Conservation (phyloP, 768 basidiomycete species). For the Boletus bicolor region DNA sequence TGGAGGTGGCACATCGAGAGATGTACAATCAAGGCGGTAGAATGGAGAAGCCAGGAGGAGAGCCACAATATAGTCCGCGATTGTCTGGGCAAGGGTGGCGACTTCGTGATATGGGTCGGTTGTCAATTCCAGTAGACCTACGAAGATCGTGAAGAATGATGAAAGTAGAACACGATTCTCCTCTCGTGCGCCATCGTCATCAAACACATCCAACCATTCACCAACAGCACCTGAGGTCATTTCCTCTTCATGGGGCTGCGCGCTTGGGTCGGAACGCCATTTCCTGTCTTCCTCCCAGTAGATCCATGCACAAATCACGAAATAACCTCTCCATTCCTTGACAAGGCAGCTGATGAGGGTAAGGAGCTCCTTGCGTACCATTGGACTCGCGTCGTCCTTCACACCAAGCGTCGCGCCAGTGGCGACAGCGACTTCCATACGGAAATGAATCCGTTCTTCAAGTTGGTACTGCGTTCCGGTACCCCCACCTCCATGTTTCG, state of each 20-base stretch:
- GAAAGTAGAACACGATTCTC: slow-evolving; percentile 82
- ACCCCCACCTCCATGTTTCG: slow-evolving; percentile 76
- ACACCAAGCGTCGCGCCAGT: slow-evolving; percentile 86
- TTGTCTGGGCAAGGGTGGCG: slow-evolving; percentile 83
- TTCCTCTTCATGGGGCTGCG: slow-evolving; percentile 58
- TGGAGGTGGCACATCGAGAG: slow-evolving; percentile 49
- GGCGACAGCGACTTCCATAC: slow-evolving; percentile 89
- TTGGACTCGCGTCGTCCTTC: slow-evolving; percentile 92
- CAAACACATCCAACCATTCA: slow-evolving; percentile 76
- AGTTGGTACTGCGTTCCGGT: slow-evolving; percentile 75
- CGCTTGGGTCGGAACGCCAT: slow-evolving; percentile 43
- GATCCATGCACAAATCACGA: slow-evolving; percentile 94
- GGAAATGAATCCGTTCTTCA: slow-evolving; percentile 75
- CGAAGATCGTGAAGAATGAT: slow-evolving; percentile 93
- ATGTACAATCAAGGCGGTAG: slow-evolving; percentile 63
- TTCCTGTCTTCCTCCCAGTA: slow-evolving; percentile 90
- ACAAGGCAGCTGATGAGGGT: slow-evolving; percentile 90
- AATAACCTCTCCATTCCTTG: slow-evolving; percentile 95
- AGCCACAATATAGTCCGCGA: slow-evolving; percentile 90
- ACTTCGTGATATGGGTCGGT: slow-evolving; percentile 94
- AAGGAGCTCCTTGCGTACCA: slow-evolving; percentile 93
- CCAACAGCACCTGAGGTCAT: slow-evolving; percentile 65
- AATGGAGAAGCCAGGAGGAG: slow-evolving; percentile 89
- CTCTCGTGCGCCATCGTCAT: slow-evolving; percentile 62
- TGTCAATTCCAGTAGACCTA: slow-evolving; percentile 83